Base-by-base conservation (phyloP, 2,329 filamentous ascomycete species). In the Thermochaetoides dissita region DNA sequence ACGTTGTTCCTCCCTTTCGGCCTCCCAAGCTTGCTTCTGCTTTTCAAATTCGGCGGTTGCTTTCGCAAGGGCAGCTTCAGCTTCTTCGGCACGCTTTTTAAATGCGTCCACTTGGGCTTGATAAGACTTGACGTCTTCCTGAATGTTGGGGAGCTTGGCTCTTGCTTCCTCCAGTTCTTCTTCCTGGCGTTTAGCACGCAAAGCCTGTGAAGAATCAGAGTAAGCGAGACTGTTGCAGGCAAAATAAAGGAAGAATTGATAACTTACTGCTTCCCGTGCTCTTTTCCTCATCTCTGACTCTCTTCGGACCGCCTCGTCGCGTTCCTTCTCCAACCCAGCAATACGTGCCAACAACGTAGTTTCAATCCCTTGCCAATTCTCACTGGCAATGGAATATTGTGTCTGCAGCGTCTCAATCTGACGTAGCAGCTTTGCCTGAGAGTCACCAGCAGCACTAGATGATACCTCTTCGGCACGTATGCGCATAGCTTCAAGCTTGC, bases 321-420 rank as follows among this genome's bases (percentile, higher is more conserved):
- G 77, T 59, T 98, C 93, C 57, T 83, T 91, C 59, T 98, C 91
- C 8, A 96, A 67, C 39, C 68, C 80, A 4, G 79, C 72, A 8
- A 91, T 72, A 44, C 88, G 76, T 17, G 84, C 77, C 39, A 89
- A 73, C 30, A 98, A 64, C 2, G 84, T 93, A 8, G 83, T 76
- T 60, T 98, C 89, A 47, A 98, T 93, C 1, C 87, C 85, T 57
- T 95, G 88, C 91, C 93, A 98, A 54, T 98, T 98, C 56, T 94
- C 86, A 51, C 85, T 91, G 1, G 91, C 91, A 42, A 93, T 79
- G 1, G 87, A 79, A 61, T 98, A 94, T 59, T 98, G 93, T 6
- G 84, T 91, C 61, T 98, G 91, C 33, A 98, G 65, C 1, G 85
- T 95, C 64, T 98, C 91, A 41, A 98, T 83, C 61, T 98, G 93